phyloP scores from a whole-genome alignment of 2,329 filamentous ascomycete genomes.

The Xylaria sp. region DNA sequence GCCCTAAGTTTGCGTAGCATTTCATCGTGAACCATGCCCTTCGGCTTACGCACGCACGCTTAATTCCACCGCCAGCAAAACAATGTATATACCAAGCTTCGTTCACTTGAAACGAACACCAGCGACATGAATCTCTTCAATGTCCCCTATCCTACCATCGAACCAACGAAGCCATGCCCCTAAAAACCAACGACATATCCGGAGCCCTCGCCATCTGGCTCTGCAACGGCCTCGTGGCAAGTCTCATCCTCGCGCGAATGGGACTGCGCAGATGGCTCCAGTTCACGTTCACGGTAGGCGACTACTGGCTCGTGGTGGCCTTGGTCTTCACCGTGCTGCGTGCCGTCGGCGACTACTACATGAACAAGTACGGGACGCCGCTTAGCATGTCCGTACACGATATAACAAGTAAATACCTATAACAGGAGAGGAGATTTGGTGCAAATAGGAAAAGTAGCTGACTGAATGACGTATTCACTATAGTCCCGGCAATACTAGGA shows the following conservation, averaged over 20 bases:
- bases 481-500: background rate
- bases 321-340: conserved; percentile 24
- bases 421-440: too few species aligned
- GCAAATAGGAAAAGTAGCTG: background rate
- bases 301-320: conserved; percentile 32
- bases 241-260: conserved; percentile 27
- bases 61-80: too few species aligned
- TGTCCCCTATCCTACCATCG: too few species aligned
- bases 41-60: too few species aligned
- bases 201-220: conserved; percentile 28
- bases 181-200: background rate
- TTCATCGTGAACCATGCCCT: too few species aligned
- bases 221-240: conserved; percentile 20
- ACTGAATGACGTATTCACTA: background rate
- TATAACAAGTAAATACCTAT: conserved; percentile 13
- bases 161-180: too few species aligned
- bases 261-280: conserved; percentile 26
- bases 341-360: conserved; percentile 25
- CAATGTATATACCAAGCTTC: too few species aligned
- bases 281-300: conserved; percentile 24
- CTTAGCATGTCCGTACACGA: conserved; percentile 13
- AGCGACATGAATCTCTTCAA: too few species aligned
- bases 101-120: too few species aligned
- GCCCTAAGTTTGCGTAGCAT: too few species aligned
- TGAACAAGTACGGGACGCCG: conserved; percentile 27